Evolutionary conservation across 1,284 basidiomycete species (phyloP).

Genomic region (Cutaneotrichosporon sp.): DNA sequence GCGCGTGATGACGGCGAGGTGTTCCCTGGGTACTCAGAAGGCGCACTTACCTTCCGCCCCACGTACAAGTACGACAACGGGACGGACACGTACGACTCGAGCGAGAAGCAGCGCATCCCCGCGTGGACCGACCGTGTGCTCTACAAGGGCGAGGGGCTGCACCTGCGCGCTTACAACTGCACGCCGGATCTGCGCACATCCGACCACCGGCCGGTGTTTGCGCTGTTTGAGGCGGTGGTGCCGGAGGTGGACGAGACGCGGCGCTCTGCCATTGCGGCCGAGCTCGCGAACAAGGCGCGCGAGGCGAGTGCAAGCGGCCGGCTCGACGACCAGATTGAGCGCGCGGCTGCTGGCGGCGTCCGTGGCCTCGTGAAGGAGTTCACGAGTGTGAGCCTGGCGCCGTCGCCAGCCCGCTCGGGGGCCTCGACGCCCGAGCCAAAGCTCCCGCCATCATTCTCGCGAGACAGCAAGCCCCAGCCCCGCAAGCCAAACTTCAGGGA

Average conservation of each 20-base stretch:
- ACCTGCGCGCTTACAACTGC: conserved; percentile 49
- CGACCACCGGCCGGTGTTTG: conserved; percentile 95
- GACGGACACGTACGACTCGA: conserved; percentile 85
- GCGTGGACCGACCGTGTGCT: conserved; percentile 98
- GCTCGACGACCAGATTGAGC: conserved; percentile 22
- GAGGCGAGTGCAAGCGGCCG: conserved; percentile 9
- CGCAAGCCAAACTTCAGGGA: neutral
- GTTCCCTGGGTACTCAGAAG: conserved; percentile 85
- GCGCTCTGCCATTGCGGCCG: conserved; percentile 55
- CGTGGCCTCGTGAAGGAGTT: conserved; percentile 29
- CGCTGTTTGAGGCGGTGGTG: conserved; percentile 74
- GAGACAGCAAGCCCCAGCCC: conserved; percentile 15
- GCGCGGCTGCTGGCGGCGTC: conserved; percentile 27
- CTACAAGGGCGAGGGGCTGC: conserved; percentile 64
- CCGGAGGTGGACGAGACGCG: conserved; percentile 76
- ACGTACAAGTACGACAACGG: conserved; percentile 58
- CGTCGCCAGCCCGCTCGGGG: conserved; percentile 13
- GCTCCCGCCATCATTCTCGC: conserved; percentile 19
- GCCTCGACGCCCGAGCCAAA: conserved; percentile 7
- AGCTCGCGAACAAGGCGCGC: conserved; percentile 15
- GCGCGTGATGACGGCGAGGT: conserved; percentile 69
- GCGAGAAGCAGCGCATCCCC: conserved; percentile 94
- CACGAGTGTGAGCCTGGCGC: conserved; percentile 12
- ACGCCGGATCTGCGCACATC: conserved; percentile 81
- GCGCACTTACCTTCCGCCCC: conserved; percentile 71